Evolutionary conservation across 1,284 basidiomycete genomes (phyloP), one percentile per base, ranked within the genome.

Genomic region (Ustilago shanxiensis): DNA sequence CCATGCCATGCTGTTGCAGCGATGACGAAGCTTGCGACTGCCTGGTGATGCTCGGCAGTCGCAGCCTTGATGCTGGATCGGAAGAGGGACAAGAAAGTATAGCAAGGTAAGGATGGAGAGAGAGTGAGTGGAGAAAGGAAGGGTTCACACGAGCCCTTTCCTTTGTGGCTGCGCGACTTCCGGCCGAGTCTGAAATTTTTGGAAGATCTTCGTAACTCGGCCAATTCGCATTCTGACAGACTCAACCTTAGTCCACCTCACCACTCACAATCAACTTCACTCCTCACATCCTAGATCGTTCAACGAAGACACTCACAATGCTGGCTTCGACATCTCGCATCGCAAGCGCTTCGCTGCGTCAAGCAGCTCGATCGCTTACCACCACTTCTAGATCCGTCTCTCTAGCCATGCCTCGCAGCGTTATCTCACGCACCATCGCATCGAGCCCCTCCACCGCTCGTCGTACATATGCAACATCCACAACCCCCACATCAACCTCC

Each of bases 401-500:
- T 44, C 9, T 52, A 52, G 6, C 37, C 7, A 10, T 13, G 29
- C 47, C 22, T 28, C 22, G 28, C 16, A 59, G 33, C 39, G n/a
- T n/a, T n/a, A n/a, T n/a, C n/a, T n/a, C n/a, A n/a, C n/a, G n/a
- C n/a, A n/a, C n/a, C n/a, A n/a, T n/a, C n/a, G n/a, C n/a, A n/a
- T n/a, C n/a, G n/a, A 44, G 14, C 35, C 35, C 11, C n/a, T n/a
- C 16, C 41, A 20, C 41, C 41, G n/a, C n/a, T n/a, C n/a, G n/a
- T 14, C 72, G 67, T 14, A 49, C 33, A 14, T 94, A 91, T 89
- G 95, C 94, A 7, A 92, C 92, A 24, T 93, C 93, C 26, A 91
- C 92, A 6, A 92, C 93, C 0, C 89, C 91, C 2, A 91, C 93
- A 71, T 93, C 93, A 1, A 91, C 92, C 26, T 88, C 93, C 20